A percentile compares a stretch with the other conserved stretches of the same genome.
These are phyloP conservation scores for Bocquillonia castaneifolia DNA, from an alignment of 441 rosid genomes.

Conservation along the genomic window DNA sequence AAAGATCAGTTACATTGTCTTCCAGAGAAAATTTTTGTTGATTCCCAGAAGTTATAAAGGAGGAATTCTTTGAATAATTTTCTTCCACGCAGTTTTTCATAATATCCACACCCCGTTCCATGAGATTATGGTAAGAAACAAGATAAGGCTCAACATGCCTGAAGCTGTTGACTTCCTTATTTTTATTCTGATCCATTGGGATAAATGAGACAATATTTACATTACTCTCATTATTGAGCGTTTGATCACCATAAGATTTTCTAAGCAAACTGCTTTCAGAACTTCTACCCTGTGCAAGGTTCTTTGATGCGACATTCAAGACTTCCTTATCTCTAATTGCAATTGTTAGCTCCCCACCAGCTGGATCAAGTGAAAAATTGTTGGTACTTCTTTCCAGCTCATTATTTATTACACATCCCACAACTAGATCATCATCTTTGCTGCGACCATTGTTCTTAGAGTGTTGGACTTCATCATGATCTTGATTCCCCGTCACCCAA, in stretches of 20 bases:
- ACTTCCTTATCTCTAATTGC: constrained; percentile 6
- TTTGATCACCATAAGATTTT: constrained; percentile 20
- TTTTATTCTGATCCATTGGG: constrained; percentile 9
- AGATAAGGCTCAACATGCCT: constrained; percentile 8
- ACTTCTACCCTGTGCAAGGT: constrained; percentile 23
- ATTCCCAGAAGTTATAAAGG: constrained; percentile 16
- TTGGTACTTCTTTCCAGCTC: constrained; percentile 20
- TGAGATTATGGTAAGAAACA: constrained; percentile 21
- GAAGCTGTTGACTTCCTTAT: constrained; percentile 17
- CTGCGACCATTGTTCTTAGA: constrained; percentile 13
- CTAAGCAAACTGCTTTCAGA: constrained; percentile 16
- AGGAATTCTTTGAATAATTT: constrained; percentile 17
- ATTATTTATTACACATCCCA: constrained; percentile 11
- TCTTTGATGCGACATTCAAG: constrained; percentile 16
- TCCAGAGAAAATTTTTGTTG: constrained; percentile 17
- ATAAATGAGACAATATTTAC: constrained; percentile 19
- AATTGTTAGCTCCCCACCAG: constrained; percentile 23
- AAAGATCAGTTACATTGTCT: constrained; percentile 16
- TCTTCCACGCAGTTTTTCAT: constrained; percentile 23
- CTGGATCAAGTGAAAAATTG: constrained; percentile 18
- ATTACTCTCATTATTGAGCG: constrained; percentile 13
- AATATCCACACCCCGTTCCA: constrained; percentile 21
- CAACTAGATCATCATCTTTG: constrained; percentile 13
- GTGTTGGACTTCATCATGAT: constrained; percentile 16
- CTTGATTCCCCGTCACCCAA: constrained; percentile 15